Conservation (phyloP, 2,329 filamentous ascomycete species). For the Calonectria henricotiae region DNA sequence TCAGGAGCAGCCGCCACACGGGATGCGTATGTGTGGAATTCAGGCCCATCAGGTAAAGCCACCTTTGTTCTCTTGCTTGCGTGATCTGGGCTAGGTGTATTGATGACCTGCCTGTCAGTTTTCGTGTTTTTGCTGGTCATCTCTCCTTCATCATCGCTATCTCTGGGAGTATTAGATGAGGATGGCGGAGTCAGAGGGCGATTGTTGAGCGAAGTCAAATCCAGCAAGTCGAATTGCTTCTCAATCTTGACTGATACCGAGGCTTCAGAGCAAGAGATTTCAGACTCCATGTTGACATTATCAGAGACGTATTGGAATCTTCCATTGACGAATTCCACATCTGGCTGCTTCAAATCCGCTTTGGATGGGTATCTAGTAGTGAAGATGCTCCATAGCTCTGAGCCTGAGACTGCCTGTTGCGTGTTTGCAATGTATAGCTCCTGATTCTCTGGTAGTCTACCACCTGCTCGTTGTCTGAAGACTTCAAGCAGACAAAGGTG, state of each 20-base stretch:
- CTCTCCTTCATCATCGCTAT: background rate
- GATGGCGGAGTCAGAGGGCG: constrained; percentile 5
- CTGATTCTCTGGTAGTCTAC: constrained; percentile 6
- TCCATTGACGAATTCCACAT: background rate
- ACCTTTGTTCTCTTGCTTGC: background rate
- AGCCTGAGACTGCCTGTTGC: constrained; percentile 4
- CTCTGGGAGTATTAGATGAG: constrained; percentile 6
- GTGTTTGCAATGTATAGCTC: constrained; percentile 17
- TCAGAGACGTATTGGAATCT: background rate
- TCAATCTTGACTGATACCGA: background rate
- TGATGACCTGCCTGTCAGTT: background rate
- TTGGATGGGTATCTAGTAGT: constrained; percentile 1
- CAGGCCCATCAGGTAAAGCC: background rate
- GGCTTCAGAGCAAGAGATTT: background rate
- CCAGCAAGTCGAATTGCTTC: background rate
- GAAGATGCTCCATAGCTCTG: constrained; percentile 11
- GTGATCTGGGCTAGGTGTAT: background rate
- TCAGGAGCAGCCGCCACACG: constrained; percentile 12
- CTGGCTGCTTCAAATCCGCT: background rate
- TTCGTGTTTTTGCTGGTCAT: background rate
- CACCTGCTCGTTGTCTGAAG: constrained; percentile 1
- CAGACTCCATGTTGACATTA: background rate
- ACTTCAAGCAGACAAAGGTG: background rate
- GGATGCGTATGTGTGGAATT: background rate
- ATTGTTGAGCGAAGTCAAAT: background rate